These are phyloP conservation scores for Tulasnella sp. DNA, from an alignment of 768 basidiomycete species.

Conservation along the genomic window DNA sequence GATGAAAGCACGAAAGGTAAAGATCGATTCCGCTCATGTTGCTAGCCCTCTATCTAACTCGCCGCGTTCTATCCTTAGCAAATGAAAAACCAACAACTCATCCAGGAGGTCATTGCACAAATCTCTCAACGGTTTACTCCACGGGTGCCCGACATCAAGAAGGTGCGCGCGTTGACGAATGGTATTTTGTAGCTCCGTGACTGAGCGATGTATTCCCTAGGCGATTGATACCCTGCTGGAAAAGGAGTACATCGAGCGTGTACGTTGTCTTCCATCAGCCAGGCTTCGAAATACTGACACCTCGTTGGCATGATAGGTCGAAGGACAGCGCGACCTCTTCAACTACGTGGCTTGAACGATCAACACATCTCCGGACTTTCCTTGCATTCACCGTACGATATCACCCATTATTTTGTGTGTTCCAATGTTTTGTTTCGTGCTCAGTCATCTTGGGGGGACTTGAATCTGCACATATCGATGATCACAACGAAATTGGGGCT, in stretches of 20 bases:
- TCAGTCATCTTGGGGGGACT: background rate
- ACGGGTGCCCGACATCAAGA: slow-evolving; percentile 96
- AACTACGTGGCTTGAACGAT: slow-evolving; percentile 66
- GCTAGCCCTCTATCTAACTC: background rate
- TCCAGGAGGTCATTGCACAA: slow-evolving; percentile 88
- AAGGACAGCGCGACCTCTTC: slow-evolving; percentile 88
- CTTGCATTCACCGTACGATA: background rate
- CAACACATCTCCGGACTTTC: background rate
- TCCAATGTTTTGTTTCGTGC: background rate
- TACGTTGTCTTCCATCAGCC: slow-evolving; percentile 42
- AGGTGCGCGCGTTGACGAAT: slow-evolving; percentile 52
- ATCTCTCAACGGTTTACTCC: slow-evolving; percentile 87
- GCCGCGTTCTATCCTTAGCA: slow-evolving; percentile 47
- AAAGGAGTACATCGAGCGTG: slow-evolving; percentile 97
- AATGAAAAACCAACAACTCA: slow-evolving; percentile 90
- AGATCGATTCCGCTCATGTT: background rate
- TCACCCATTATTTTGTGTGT: background rate
- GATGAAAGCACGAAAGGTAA: slow-evolving; percentile 85
- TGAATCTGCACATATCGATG: background rate
- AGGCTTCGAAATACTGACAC: background rate
- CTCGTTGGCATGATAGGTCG: slow-evolving; percentile 41
- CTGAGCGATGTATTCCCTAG: slow-evolving; percentile 38
- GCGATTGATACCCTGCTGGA: slow-evolving; percentile 91
- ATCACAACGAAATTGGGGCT: background rate
- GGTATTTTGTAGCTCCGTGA: background rate